A percentile compares a stretch with the other conserved stretches of the same genome.
These are phyloP conservation scores for Nevesoporus exiguus DNA, from an alignment of 768 basidiomycete genomes.

Conservation along the genomic window DNA sequence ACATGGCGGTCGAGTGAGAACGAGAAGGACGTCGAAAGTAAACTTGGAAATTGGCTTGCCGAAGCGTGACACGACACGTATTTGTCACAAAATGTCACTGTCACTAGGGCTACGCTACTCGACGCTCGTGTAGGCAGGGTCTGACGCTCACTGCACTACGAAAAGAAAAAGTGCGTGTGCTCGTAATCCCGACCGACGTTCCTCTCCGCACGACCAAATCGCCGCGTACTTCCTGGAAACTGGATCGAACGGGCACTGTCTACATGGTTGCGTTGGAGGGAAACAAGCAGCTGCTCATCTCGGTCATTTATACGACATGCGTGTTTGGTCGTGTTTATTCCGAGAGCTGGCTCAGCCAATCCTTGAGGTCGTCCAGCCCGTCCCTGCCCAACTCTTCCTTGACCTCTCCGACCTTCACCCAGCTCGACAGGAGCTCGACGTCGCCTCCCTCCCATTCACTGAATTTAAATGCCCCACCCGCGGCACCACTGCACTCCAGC, in stretches of 20 bases:
- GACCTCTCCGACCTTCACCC: conserved; percentile 35
- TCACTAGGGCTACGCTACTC: no score
- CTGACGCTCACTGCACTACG: conserved; percentile 62
- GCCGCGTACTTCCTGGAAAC: conserved; percentile 49
- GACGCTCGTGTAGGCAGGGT: conserved; percentile 66
- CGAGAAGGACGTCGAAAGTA: conserved; percentile 18
- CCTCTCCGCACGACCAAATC: conserved; percentile 69
- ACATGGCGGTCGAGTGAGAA: conserved; percentile 48
- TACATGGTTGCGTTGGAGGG: conserved; percentile 53
- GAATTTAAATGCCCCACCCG: conserved; percentile 62
- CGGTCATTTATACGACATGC: conserved; percentile 10
- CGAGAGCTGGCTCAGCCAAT: conserved; percentile 44
- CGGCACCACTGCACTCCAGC: conserved; percentile 59
- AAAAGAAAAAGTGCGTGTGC: conserved; percentile 45
- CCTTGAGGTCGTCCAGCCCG: conserved; percentile 42
- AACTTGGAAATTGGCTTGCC: background rate
- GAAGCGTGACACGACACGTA: conserved; percentile 20
- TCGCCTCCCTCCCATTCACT: conserved; percentile 84
- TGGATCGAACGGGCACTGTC: conserved; percentile 67
- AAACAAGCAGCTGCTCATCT: background rate
- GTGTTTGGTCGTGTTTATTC: conserved; percentile 32
- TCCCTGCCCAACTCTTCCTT: conserved; percentile 30
- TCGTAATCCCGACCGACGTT: conserved; percentile 56
- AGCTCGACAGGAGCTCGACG: conserved; percentile 63
- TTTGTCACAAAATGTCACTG: conserved; percentile 4